Conservation (phyloP, 257 asterid genomes). For the Salvia miltiorrhiza region DNA sequence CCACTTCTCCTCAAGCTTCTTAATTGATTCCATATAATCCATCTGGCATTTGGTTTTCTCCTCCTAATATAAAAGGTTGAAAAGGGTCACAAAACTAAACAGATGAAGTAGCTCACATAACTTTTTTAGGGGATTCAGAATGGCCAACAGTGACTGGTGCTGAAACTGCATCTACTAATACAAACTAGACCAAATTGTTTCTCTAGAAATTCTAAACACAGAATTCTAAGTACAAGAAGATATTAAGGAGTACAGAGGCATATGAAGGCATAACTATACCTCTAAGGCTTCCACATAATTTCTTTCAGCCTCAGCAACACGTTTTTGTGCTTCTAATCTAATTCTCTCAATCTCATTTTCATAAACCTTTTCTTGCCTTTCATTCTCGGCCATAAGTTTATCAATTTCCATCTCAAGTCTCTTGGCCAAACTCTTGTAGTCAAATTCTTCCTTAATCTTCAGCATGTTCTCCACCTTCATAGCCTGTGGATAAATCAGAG, state of each 20-base stretch:
- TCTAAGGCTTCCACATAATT: conserved; percentile 70
- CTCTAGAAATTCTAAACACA: background rate
- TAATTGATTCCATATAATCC: conserved; percentile 97
- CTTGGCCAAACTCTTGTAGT: conserved; percentile 84
- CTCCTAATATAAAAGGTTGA: conserved; percentile 48
- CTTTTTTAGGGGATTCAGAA: background rate
- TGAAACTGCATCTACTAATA: conserved; percentile 3
- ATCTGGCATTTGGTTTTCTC: conserved; percentile 94
- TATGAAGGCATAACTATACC: conserved; percentile 41
- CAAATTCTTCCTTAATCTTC: conserved; percentile 96
- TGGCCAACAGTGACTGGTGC: conserved; percentile 12
- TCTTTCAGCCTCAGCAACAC: conserved; percentile 77
- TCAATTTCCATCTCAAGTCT: conserved; percentile 90
- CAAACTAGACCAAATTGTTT: background rate
- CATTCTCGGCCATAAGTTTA: conserved; percentile 84
- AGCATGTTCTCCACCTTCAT: conserved; percentile 99
- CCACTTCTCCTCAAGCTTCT: conserved; percentile 98
- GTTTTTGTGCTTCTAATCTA: conserved; percentile 81
- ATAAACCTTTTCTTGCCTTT: conserved; percentile 76
- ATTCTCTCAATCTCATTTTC: conserved; percentile 84
- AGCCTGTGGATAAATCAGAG: conserved; percentile 59
- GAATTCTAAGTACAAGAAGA: background rate
- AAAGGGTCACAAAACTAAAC: conserved; percentile 6
- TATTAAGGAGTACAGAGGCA: conserved; percentile 13
- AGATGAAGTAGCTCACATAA: background rate